phyloP scores from a whole-genome alignment of 2,329 filamentous ascomycete genomes.

The Pleoardoris graminearum region DNA sequence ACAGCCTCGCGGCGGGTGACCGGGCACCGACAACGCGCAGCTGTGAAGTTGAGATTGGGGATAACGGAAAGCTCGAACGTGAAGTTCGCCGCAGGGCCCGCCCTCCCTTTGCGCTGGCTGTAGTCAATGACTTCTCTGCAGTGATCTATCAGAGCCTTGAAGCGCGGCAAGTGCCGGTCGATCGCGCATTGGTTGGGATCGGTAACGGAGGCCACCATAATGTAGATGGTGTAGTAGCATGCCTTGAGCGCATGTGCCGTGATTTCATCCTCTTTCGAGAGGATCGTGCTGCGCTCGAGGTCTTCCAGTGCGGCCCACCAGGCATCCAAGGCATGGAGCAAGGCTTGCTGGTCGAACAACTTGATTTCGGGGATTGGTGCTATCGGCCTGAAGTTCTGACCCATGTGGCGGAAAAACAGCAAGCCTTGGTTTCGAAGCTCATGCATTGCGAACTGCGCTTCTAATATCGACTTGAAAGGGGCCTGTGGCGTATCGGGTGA shows the following conservation, averaged over 20 bases:
- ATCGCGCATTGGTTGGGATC: constrained; percentile 15
- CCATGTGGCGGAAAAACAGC: constrained; percentile 14
- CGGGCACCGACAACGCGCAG: constrained; percentile 25
- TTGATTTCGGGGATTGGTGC: constrained; percentile 7
- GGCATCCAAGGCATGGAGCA: constrained; percentile 20
- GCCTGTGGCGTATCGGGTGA: constrained; percentile 2
- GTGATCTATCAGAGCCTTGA: constrained; percentile 23
- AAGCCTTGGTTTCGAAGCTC: constrained; percentile 28
- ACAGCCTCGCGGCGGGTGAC: constrained; percentile 26
- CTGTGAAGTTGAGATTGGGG: constrained; percentile 16
- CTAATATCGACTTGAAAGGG: constrained; percentile 15
- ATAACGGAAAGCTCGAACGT: constrained; percentile 28
- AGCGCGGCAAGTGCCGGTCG: constrained; percentile 22
- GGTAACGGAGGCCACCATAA: constrained; percentile 16
- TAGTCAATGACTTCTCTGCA: constrained; percentile 23
- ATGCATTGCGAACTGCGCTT: constrained; percentile 22
- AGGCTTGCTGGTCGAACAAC: constrained; percentile 8
- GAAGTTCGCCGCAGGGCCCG: constrained; percentile 18
- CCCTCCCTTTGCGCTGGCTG: constrained; percentile 1
- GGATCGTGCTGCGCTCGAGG: neutral
- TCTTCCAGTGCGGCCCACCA: constrained; percentile 20
- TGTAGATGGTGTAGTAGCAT: constrained; percentile 14
- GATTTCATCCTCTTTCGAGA: constrained; percentile 17
- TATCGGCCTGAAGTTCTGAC: constrained; percentile 1
- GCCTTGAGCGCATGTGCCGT: constrained; percentile 22